Evolutionary conservation across 2,329 filamentous ascomycete genomes (phyloP).

Genomic region (Fusarium brachygibbosum): DNA sequence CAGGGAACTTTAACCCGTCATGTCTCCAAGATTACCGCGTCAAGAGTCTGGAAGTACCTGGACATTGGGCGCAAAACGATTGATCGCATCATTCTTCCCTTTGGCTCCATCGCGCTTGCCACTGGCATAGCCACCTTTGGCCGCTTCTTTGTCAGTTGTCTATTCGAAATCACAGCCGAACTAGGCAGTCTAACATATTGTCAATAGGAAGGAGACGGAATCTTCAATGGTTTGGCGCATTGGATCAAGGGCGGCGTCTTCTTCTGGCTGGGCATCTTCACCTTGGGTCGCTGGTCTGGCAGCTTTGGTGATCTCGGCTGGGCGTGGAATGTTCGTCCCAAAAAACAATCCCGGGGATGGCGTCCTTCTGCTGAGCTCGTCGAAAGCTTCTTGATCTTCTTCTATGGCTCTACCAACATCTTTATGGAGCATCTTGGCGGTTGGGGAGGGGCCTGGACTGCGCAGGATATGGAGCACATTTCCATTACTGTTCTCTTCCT

Average conservation of each 20-base stretch:
- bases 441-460: constrained; percentile 78
- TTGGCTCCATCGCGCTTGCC: constrained; percentile 80
- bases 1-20: constrained; percentile 66
- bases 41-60: constrained; percentile 69
- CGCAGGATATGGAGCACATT: constrained; percentile 89
- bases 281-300: constrained; percentile 89
- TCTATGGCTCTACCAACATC: constrained; percentile 90
- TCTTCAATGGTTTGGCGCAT: constrained; percentile 91
- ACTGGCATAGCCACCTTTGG: constrained; percentile 83
- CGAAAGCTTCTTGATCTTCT: constrained; percentile 90
- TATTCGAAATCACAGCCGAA: background rate
- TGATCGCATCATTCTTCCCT: constrained; percentile 81
- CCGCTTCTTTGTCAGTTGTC: constrained; percentile 81
- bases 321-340: constrained; percentile 92
- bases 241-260: constrained; percentile 96
- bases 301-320: constrained; percentile 92
- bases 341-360: constrained; percentile 68
- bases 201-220: constrained; percentile 70
- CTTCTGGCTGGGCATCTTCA: constrained; percentile 91
- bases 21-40: constrained; percentile 68
- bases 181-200: constrained; percentile 7
- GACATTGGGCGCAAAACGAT: constrained; percentile 74
- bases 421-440: constrained; percentile 90
- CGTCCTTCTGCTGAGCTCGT: constrained; percentile 87
- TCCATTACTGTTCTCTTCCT: constrained; percentile 96